A percentile compares a stretch with the other conserved stretches of the same genome.
Evolutionary conservation across 129 eudicot genomes (phyloP).

Genomic region (Chrysanthemum makinoi): DNA sequence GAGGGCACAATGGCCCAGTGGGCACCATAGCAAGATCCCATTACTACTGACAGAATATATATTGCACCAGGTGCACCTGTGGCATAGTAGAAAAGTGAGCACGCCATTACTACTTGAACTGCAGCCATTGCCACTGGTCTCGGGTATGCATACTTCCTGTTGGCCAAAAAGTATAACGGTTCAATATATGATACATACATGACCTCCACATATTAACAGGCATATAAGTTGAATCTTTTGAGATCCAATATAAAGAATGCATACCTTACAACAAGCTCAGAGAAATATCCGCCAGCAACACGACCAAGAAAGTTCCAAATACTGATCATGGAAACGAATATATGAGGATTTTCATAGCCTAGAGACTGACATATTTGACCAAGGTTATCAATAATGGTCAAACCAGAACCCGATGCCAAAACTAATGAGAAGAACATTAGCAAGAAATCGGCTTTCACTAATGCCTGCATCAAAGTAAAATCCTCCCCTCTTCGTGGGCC

Average conservation of each 20-base stretch:
- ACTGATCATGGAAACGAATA: slow-evolving; percentile 76
- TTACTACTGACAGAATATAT: slow-evolving; percentile 55
- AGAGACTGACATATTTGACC: slow-evolving; percentile 76
- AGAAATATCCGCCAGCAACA: slow-evolving; percentile 79
- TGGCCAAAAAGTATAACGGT: background rate
- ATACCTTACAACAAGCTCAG: slow-evolving; percentile 64
- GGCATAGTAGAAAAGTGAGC: slow-evolving; percentile 59
- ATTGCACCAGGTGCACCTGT: slow-evolving; percentile 59
- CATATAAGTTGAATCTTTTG: too few species aligned
- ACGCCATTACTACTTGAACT: slow-evolving; percentile 63
- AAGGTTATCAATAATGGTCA: slow-evolving; percentile 67
- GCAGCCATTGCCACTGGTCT: slow-evolving; percentile 84
- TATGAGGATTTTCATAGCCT: slow-evolving; percentile 58
- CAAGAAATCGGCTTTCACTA: slow-evolving; percentile 69
- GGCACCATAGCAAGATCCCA: slow-evolving; percentile 74
- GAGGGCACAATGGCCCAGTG: slow-evolving; percentile 94
- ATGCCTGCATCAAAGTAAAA: slow-evolving; percentile 64
- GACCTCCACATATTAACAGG: too few species aligned
- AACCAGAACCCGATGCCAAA: slow-evolving; percentile 74
- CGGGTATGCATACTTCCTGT: slow-evolving; percentile 68
- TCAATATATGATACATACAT: background rate
- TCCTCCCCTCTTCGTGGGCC: slow-evolving; percentile 79
- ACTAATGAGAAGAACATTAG: slow-evolving; percentile 67
- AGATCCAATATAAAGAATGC: background rate
- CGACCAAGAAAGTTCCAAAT: slow-evolving; percentile 88